These are phyloP conservation scores for Exidia glandulosa DNA, from an alignment of 768 basidiomycete species.

Conservation along the genomic window DNA sequence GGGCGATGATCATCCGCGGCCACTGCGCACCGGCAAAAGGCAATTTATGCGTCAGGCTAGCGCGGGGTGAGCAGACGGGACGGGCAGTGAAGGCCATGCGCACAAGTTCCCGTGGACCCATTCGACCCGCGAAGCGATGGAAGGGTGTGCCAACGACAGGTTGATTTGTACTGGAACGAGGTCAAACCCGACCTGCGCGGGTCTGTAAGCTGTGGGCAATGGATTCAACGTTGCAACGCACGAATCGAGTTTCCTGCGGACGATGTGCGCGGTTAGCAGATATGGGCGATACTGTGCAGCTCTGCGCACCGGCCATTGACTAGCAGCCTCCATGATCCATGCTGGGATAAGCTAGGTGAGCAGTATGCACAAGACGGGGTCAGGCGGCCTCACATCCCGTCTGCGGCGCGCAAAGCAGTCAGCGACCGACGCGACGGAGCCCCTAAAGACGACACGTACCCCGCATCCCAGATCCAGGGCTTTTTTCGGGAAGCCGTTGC, in stretches of 20 bases:
- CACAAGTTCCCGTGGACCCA: constrained; percentile 78
- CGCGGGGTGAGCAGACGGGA: not conserved
- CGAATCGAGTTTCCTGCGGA: constrained; percentile 1
- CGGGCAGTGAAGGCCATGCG: constrained; percentile 11
- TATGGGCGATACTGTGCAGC: constrained; percentile 42
- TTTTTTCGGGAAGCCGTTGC: constrained; percentile 36
- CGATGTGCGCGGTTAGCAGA: not conserved
- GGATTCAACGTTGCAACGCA: constrained; percentile 5
- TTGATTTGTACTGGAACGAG: constrained; percentile 60
- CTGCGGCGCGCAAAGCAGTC: not conserved
- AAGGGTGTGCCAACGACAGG: constrained; percentile 35
- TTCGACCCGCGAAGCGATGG: constrained; percentile 44
- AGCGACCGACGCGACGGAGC: not conserved
- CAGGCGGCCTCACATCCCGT: constrained; percentile 3
- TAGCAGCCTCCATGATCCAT: constrained; percentile 66
- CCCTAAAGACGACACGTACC: too few species aligned
- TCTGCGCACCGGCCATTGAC: constrained; percentile 48
- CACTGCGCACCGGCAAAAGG: constrained; percentile 42
- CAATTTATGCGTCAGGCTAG: constrained; percentile 59
- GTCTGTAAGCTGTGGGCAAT: not conserved
- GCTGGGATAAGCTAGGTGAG: constrained; percentile 11
- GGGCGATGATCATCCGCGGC: not conserved
- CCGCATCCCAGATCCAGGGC: constrained; percentile 67
- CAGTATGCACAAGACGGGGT: not conserved
- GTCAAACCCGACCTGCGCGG: constrained; percentile 61